Conservation (phyloP, 768 basidiomycete species). For the Amanita jacksonii region DNA sequence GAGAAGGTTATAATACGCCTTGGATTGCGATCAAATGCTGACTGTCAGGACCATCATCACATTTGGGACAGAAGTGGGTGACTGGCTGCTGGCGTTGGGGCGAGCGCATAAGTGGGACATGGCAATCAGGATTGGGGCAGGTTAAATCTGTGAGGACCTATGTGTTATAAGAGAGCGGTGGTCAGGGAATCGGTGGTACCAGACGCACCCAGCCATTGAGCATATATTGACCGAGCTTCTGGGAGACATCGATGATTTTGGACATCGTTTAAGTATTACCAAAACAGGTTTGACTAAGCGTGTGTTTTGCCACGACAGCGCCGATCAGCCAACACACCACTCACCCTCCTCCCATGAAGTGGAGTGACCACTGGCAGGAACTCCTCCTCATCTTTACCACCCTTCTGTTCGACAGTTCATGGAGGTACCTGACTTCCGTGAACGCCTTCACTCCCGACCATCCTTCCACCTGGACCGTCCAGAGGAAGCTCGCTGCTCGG, state of each 20-base stretch:
- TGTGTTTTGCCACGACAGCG: constrained; percentile 23
- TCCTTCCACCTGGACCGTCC: constrained; percentile 40
- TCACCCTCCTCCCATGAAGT: constrained; percentile 38
- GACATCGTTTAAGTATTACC: constrained; percentile 27
- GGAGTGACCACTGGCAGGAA: constrained; percentile 44
- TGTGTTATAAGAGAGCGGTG: not conserved
- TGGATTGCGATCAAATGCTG: constrained; percentile 12
- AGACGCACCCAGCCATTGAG: constrained; percentile 63
- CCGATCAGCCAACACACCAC: not conserved
- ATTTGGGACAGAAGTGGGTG: constrained; percentile 53
- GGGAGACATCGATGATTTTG: constrained; percentile 47
- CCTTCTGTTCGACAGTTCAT: constrained; percentile 24
- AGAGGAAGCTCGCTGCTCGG: constrained; percentile 50
- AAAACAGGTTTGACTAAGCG: no score
- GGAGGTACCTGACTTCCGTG: constrained; percentile 22
- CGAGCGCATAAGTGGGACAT: constrained; percentile 67
- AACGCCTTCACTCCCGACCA: constrained; percentile 24
- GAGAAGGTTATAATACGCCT: no score
- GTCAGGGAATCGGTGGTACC: not conserved
- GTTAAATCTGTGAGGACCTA: constrained; percentile 18
- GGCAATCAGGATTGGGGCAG: constrained; percentile 48
- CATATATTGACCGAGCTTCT: constrained; percentile 59
- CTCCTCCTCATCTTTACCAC: constrained; percentile 32
- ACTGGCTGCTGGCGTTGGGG: constrained; percentile 39
- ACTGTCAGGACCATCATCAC: constrained; percentile 34